Percentiles rank a stretch among this genome's conserved stretches.
Evolutionary conservation across 257 asterid genomes (phyloP).

Genomic region (Thymus quinquecostatus): DNA sequence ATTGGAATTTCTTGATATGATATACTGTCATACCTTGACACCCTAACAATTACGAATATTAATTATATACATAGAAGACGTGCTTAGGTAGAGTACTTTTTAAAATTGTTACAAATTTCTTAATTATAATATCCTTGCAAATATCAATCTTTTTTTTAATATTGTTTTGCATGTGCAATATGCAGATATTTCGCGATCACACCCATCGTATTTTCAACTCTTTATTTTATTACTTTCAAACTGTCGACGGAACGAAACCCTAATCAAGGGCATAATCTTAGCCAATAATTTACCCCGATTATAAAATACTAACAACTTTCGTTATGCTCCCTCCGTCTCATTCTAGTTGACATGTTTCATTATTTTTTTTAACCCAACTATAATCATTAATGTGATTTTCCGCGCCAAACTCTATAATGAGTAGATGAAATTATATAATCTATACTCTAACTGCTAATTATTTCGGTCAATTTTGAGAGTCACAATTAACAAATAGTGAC

Average conservation of each 20-base stretch:
- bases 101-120: not conserved
- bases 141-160: not conserved
- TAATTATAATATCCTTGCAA: not conserved
- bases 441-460: not conserved
- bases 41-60: not conserved
- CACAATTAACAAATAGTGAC: not conserved
- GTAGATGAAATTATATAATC: not conserved
- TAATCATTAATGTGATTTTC: not conserved
- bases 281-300: too few relatives aligned
- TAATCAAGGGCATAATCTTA: too few relatives aligned
- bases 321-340: too few relatives aligned
- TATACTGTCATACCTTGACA: not conserved
- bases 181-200: conserved; percentile 22
- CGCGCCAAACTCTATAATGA: not conserved
- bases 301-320: too few relatives aligned
- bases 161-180: not conserved
- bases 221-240: too few relatives aligned
- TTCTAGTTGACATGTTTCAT: too few relatives aligned
- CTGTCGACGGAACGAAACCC: too few relatives aligned
- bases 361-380: not conserved
- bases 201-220: not conserved
- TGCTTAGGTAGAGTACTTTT: conserved; percentile 4
- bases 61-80: not conserved
- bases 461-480: not conserved
- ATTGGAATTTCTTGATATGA: not conserved